These are phyloP conservation scores for Aspergillus sp. DNA, from an alignment of 2,329 filamentous ascomycete genomes.

Conservation along the genomic window DNA sequence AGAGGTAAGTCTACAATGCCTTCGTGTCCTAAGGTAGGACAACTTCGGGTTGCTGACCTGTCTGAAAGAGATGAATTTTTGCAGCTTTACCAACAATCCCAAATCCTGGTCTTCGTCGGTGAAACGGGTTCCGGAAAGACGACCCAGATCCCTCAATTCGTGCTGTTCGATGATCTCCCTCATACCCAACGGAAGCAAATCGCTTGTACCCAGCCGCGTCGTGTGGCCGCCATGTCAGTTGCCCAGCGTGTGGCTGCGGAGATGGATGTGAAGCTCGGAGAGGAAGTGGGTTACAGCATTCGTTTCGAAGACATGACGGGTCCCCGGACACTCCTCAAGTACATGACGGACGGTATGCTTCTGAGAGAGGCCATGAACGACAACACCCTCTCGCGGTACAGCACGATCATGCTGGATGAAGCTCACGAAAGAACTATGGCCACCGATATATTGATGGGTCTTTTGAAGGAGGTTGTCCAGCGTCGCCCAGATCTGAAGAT, in stretches of 20 bases:
- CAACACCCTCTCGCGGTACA: constrained; percentile 82
- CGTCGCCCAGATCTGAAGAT: constrained; percentile 88
- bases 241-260: constrained; percentile 96
- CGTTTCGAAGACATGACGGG: constrained; percentile 95
- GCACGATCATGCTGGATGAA: constrained; percentile 96
- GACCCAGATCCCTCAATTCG: constrained; percentile 97
- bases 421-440: constrained; percentile 96
- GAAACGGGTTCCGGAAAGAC: constrained; percentile 99
- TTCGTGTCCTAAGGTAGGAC: too few relatives aligned
- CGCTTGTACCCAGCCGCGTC: constrained; percentile 92
- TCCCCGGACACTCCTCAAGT: constrained; percentile 86
- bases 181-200: constrained; percentile 80
- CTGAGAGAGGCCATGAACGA: constrained; percentile 95
- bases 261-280: constrained; percentile 83
- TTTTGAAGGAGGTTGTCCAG: constrained; percentile 80
- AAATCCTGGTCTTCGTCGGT: constrained; percentile 97
- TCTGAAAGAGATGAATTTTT: constrained; percentile 73
- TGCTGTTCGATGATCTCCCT: constrained; percentile 91
- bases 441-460: constrained; percentile 94
- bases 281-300: constrained; percentile 97
- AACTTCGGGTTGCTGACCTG: background rate
- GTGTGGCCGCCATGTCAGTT: constrained; percentile 97
- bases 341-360: constrained; percentile 99
- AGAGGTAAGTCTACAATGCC: constrained; percentile 52
- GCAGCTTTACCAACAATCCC: constrained; percentile 80